Evolutionary conservation across 2,329 filamentous ascomycete species (phyloP).

Genomic region (Ustulina deusta): DNA sequence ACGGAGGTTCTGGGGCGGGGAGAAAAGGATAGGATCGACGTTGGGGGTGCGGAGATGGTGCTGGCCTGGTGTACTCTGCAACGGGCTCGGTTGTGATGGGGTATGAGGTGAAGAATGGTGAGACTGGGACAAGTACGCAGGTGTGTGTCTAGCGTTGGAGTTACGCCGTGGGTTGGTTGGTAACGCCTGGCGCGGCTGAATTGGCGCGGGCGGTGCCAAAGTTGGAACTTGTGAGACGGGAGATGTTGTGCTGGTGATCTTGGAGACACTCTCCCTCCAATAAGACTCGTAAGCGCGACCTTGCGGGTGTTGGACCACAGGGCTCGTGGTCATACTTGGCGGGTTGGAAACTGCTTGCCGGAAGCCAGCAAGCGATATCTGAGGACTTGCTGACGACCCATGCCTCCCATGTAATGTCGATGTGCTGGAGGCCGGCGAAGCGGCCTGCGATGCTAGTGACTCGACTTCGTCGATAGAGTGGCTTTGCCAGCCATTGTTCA

Average conservation of each 20-base stretch:
- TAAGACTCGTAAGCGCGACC: constrained; percentile 58
- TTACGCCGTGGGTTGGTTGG: constrained; percentile 62
- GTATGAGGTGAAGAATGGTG: constrained; percentile 61
- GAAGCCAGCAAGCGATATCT: constrained; percentile 55
- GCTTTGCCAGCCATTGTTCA: constrained; percentile 89
- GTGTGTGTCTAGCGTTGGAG: constrained; percentile 62
- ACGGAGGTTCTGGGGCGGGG: constrained; percentile 75
- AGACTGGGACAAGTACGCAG: constrained; percentile 63
- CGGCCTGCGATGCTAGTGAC: constrained; percentile 75
- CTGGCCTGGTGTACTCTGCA: constrained; percentile 54
- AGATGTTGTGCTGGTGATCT: constrained; percentile 55
- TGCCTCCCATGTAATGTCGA: constrained; percentile 66
- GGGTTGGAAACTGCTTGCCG: constrained; percentile 50
- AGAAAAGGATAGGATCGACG: constrained; percentile 70
- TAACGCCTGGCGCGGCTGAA: constrained; percentile 60
- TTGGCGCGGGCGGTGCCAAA: constrained; percentile 67
- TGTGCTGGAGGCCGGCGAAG: constrained; percentile 71
- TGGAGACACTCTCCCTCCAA: constrained; percentile 58
- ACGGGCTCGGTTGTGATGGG: constrained; percentile 56
- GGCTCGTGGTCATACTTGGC: constrained; percentile 50
- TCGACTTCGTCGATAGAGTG: constrained; percentile 83
- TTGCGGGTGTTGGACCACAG: constrained; percentile 43
- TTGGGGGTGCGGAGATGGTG: constrained; percentile 53
- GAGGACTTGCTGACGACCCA: constrained; percentile 67
- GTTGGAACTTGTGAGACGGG: constrained; percentile 52